Evolutionary conservation across 257 asterid genomes (phyloP).

Genomic region (Penstemon davidsonii): DNA sequence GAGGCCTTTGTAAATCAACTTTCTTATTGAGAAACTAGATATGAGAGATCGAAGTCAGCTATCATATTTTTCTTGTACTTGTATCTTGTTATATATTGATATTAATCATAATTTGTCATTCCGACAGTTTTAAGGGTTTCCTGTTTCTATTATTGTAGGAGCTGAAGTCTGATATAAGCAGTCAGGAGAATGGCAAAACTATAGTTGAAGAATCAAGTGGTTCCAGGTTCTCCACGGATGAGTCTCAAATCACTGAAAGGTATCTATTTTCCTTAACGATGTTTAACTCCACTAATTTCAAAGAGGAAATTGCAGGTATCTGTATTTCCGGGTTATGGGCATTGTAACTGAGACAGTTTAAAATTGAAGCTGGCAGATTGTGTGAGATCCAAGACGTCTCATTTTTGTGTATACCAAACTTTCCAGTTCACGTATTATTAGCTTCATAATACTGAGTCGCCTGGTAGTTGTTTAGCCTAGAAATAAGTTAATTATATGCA

Average conservation of each 20-base stretch:
- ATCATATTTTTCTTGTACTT: conserved; percentile 12
- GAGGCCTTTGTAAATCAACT: neutral
- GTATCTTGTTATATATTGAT: conserved; percentile 14
- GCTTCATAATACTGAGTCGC: conserved; percentile 15
- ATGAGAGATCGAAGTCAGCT: neutral
- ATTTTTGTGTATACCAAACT: neutral
- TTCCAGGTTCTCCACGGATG: conserved; percentile 46
- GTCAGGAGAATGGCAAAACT: conserved; percentile 53
- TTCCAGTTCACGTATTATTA: neutral
- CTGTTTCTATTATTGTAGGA: conserved; percentile 44
- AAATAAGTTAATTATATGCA: conserved; percentile 12
- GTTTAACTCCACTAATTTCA: neutral
- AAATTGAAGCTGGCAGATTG: neutral
- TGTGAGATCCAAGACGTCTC: neutral
- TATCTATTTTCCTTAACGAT: conserved; percentile 22
- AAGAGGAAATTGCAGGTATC: neutral
- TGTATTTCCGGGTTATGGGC: neutral
- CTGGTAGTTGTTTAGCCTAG: conserved; percentile 22
- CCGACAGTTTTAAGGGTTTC: conserved; percentile 14
- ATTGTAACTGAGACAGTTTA: neutral
- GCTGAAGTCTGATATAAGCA: conserved; percentile 35
- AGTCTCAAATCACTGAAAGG: conserved; percentile 56
- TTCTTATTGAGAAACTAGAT: conserved; percentile 2
- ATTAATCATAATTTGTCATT: neutral
- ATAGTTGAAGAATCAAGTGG: conserved; percentile 50